Percentiles rank a stretch among this genome's conserved stretches.
Conservation (phyloP, 1,284 basidiomycete genomes). For the Porodaedalea pini region DNA sequence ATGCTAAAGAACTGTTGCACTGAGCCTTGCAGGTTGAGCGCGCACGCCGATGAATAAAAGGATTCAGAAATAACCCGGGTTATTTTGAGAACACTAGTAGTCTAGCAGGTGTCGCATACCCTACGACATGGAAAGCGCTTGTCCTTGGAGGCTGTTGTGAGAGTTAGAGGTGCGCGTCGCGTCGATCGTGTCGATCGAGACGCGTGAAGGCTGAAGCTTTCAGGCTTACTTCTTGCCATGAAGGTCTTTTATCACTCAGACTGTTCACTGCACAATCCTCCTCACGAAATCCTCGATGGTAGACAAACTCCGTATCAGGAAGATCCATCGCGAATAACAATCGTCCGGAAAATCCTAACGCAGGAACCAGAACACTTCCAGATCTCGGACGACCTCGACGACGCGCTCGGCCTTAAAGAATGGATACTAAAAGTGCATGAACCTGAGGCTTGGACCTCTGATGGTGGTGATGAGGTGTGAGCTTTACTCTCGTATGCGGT, state of each 20-base stretch:
- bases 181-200: background rate
- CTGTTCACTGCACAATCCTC: conserved; percentile 32
- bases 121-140: background rate
- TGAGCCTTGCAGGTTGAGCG: background rate
- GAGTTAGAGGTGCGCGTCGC: background rate
- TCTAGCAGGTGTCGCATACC: background rate
- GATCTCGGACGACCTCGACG: conserved; percentile 21
- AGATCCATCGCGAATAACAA: conserved; percentile 29
- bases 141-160: background rate
- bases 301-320: conserved; percentile 31
- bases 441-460: conserved; percentile 29
- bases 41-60: too few relatives aligned
- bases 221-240: conserved; percentile 1
- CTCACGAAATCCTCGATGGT: conserved; percentile 34
- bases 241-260: conserved; percentile 20
- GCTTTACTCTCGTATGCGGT: background rate
- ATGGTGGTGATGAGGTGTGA: conserved; percentile 32
- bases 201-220: background rate
- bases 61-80: background rate
- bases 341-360: conserved; percentile 29
- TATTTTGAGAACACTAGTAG: background rate
- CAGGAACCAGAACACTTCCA: conserved; percentile 22
- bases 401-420: conserved; percentile 21
- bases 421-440: conserved; percentile 27
- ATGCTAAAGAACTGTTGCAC: too few relatives aligned